A percentile compares a stretch with the other conserved stretches of the same genome.
Evolutionary conservation across 495 filamentous ascomycete genomes (phyloP).

Genomic region (Elaphomyces granulatus): DNA sequence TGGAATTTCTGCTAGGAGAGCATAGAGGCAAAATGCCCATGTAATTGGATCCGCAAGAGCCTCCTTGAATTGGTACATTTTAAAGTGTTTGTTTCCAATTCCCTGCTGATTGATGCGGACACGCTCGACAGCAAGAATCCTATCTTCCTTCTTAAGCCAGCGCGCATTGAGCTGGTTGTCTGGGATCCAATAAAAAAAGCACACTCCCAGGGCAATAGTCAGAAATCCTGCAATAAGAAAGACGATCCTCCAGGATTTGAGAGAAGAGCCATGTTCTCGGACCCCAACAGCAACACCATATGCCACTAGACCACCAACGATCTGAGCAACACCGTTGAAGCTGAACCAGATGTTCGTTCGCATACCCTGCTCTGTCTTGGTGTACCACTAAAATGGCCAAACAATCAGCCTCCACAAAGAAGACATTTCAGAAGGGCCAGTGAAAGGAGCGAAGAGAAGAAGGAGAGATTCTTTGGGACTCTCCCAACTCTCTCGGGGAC

Average conservation of each 20-base stretch:
- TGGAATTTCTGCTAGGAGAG: constrained; percentile 46
- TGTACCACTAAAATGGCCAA: constrained; percentile 38
- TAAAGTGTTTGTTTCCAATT: constrained; percentile 56
- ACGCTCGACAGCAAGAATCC: constrained; percentile 43
- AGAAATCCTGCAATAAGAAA: constrained; percentile 53
- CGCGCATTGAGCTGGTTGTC: constrained; percentile 56
- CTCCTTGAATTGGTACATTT: constrained; percentile 46
- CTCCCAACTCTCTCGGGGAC: neutral
- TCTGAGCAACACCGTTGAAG: constrained; percentile 47
- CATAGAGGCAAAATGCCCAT: constrained; percentile 51
- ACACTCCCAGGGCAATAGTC: constrained; percentile 39
- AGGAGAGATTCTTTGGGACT: neutral
- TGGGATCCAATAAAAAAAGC: constrained; percentile 50
- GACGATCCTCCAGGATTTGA: constrained; percentile 53
- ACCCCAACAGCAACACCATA: constrained; percentile 52
- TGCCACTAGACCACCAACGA: constrained; percentile 47
- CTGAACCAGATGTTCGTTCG: constrained; percentile 49
- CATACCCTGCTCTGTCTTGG: constrained; percentile 41
- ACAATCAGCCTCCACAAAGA: neutral
- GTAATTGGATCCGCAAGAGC: constrained; percentile 45
- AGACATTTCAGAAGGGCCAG: neutral
- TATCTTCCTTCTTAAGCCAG: constrained; percentile 50
- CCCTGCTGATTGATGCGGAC: constrained; percentile 52
- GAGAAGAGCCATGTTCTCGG: constrained; percentile 32
- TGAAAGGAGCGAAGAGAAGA: neutral